Percentiles rank a stretch among this genome's conserved stretches.
Evolutionary conservation across 2,329 filamentous ascomycete species (phyloP).

Genomic region (Stenocarpella maydis): DNA sequence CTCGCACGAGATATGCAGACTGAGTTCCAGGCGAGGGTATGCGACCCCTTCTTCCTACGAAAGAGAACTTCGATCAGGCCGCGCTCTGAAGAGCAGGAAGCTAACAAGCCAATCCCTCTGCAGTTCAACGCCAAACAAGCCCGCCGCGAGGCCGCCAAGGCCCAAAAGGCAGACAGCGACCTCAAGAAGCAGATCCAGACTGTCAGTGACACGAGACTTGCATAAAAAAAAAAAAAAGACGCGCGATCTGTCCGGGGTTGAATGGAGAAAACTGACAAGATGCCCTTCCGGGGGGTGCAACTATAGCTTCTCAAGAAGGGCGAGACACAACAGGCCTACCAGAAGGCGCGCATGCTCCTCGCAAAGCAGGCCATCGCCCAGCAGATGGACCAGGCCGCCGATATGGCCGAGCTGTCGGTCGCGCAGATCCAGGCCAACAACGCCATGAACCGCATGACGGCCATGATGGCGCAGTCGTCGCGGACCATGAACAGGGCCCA

Average conservation of each 20-base stretch:
- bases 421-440: constrained; percentile 72
- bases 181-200: constrained; percentile 71
- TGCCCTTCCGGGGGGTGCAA: rapidly evolving
- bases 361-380: constrained; percentile 68
- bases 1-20: constrained; percentile 68
- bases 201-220: constrained; percentile 42
- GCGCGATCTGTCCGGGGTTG: too few species aligned
- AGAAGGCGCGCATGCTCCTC: constrained; percentile 69
- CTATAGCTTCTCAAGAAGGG: constrained; percentile 64
- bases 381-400: constrained; percentile 71
- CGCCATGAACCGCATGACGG: constrained; percentile 70
- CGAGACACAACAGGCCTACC: constrained; percentile 69
- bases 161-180: constrained; percentile 66
- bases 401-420: constrained; percentile 68
- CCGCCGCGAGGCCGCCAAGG: constrained; percentile 67
- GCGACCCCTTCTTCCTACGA: constrained; percentile 5
- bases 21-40: constrained; percentile 68
- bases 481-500: constrained; percentile 66
- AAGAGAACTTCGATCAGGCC: constrained; percentile 5
- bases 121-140: constrained; percentile 70
- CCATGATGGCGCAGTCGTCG: constrained; percentile 69
- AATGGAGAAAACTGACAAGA: neutral
- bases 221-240: too few species aligned
- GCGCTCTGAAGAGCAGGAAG: neutral
- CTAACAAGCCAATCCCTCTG: neutral